Base-by-base conservation (phyloP, 768 basidiomycete species). In the Guyanaporus albipodus region DNA sequence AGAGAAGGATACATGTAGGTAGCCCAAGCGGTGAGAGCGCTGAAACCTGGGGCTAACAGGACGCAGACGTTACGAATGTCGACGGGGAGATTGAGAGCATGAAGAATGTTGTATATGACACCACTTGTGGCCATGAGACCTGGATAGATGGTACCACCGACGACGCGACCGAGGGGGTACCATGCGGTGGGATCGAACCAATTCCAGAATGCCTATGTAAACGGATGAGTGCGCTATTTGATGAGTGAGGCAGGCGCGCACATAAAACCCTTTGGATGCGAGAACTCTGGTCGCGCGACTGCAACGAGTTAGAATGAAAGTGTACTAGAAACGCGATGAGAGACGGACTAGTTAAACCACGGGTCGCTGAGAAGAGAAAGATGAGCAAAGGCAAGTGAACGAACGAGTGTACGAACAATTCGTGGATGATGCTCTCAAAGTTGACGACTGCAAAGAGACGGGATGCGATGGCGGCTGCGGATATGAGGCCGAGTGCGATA, bases 121-220 rank as follows among this genome's bases (percentile, higher is more conserved):
- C 95, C 96, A 55, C 91, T 91, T 19, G 96, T 99, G 22, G 90
- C 91, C 96, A 98, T 99, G 31, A 98, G 73, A 52, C 96, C 96
- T 15, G 96, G 96, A 64, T 97, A 99, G 59, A 99, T 89, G 12
- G 96, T 99, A 41, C 95, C 95, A 42, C 96, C 96, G 35, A 98
- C 96, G 40, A 96, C 93, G 59, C 96, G 91, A 36, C 96, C 96
- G 0, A 99, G 82, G 10, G 96, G 96, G 60, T 99, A 98, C 96
- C 96, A 99, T 56, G 95, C 95, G 4, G 95, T 96, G 18, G 94
- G 94, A 69, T 99, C 96, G 64, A 99, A 99, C 96, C 96, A 99
- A 63, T 99, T 99, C 96, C 96, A 99, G 72, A 99, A 98, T 83
- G 89, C 95, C 92, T 96, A 52, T 7, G 8, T 14, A 44, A 6